These are phyloP conservation scores for Golubevia pallescens DNA, from an alignment of 1,284 basidiomycete species.

Conservation along the genomic window DNA sequence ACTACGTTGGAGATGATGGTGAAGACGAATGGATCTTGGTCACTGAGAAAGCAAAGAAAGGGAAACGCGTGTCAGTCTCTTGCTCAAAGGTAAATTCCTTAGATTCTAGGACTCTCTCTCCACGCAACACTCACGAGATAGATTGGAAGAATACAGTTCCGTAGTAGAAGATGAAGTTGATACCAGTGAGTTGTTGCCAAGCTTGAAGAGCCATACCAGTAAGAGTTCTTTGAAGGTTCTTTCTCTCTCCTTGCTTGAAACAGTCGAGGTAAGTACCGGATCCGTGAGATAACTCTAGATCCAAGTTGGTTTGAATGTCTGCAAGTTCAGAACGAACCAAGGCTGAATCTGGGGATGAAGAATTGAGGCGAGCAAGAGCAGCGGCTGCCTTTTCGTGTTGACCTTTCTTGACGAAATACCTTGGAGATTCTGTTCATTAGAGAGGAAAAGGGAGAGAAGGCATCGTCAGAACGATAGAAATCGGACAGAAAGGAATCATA, in stretches of 20 bases:
- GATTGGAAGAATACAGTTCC: slow-evolving; percentile 23
- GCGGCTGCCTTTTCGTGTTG: slow-evolving; percentile 39
- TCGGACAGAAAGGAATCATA: too few species aligned
- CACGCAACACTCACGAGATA: too few species aligned
- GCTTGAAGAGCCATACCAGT: slow-evolving; percentile 63
- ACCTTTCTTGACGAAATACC: slow-evolving; percentile 53
- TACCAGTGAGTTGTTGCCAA: slow-evolving; percentile 63
- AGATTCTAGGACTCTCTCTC: too few species aligned
- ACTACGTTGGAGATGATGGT: slow-evolving; percentile 51
- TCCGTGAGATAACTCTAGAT: slow-evolving; percentile 39
- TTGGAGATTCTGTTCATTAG: slow-evolving; percentile 57
- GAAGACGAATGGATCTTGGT: slow-evolving; percentile 13
- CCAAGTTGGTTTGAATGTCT: slow-evolving; percentile 49
- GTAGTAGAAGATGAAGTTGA: slow-evolving; percentile 50
- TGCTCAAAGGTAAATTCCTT: too few species aligned
- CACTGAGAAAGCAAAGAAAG: too few species aligned
- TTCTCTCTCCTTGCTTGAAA: slow-evolving; percentile 47
- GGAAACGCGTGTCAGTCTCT: too few species aligned
- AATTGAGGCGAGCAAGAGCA: slow-evolving; percentile 45
- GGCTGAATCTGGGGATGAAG: too few species aligned
- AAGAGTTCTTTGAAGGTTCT: slow-evolving; percentile 51
- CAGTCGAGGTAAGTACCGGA: slow-evolving; percentile 53
- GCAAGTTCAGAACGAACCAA: too few species aligned
- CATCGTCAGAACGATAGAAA: too few species aligned
- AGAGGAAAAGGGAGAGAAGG: too few species aligned